These are phyloP conservation scores for Hordeum marinum DNA, from an alignment of 176 grass and related monocot genomes.

Conservation along the genomic window DNA sequence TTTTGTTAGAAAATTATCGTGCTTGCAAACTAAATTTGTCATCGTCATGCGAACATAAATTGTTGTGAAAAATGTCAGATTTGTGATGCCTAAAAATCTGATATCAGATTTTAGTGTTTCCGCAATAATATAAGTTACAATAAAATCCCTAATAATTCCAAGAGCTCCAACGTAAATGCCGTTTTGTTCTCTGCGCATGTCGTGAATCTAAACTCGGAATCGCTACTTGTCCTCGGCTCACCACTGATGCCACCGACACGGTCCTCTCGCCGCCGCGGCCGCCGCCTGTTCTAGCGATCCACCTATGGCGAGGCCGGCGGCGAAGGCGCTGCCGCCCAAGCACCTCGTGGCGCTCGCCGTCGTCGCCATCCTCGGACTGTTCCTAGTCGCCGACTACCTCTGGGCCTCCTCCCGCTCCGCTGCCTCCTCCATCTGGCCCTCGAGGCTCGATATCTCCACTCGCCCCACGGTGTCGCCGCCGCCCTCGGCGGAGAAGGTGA, in stretches of 20 bases:
- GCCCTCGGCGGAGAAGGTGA: slow-evolving; percentile 28
- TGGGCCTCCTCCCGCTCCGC: slow-evolving; percentile 54
- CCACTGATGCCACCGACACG: slow-evolving; percentile 38
- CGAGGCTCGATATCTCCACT: slow-evolving; percentile 31
- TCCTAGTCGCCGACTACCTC: slow-evolving; percentile 69
- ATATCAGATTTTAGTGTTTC: too few species aligned
- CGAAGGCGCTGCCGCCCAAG: slow-evolving; percentile 40
- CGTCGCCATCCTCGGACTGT: slow-evolving; percentile 58
- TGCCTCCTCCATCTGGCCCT: slow-evolving; percentile 41
- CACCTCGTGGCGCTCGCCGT: slow-evolving; percentile 48
- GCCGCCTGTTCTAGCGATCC: neutral
- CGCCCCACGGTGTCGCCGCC: neutral
- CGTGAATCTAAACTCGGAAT: neutral
- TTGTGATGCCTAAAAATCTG: too few species aligned
- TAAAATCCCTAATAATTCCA: too few species aligned
- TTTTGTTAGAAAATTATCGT: too few species aligned
- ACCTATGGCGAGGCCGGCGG: slow-evolving; percentile 51
- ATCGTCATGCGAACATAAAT: too few species aligned
- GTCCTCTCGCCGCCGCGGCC: slow-evolving; percentile 4
- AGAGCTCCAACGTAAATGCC: neutral
- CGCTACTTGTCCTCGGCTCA: neutral
- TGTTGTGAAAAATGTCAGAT: too few species aligned
- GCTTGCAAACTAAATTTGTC: too few species aligned
- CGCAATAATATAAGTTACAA: too few species aligned
- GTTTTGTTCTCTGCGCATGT: neutral